Evolutionary conservation across 768 basidiomycete species (phyloP), one percentile per base, ranked within the genome.

Genomic region (Pleurotus tuber-regium): DNA sequence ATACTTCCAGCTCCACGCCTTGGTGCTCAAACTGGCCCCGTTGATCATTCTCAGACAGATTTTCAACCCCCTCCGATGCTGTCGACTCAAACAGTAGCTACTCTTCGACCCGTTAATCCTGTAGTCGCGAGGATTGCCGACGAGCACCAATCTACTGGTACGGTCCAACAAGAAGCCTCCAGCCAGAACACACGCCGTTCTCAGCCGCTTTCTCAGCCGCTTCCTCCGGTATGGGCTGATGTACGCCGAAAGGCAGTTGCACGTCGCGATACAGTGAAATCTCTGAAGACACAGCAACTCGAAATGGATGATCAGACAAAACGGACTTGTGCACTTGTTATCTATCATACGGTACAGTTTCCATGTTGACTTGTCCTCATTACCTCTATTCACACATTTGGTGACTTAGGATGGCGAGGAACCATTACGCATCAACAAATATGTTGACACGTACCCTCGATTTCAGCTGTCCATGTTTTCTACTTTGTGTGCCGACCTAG

Each of bases 221-320:
- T 39, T 10, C 38, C 38, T 10, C 7, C 6, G 6, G 6, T 18
- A 7, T 39, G 38, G 38, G 38, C 38, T 16, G 7, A 10, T 7
- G n/a, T 10, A 7, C 7, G n/a, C 9, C 7, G 19, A 6, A 7
- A 18, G 7, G 38, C 38, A 10, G 19, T 19, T 10, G 19, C 38
- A 10, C 10, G 18, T 7, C 38, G 38, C 7, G 38, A 39, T 24
- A n/a, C 23, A 16, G 14, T 33, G 3, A 36, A 25, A 1, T 29
- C 36, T 23, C 6, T 29, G 26, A 55, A 55, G 43, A 29, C 50
- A 1, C 36, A 30, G 10, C 41, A 39, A 11, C 21, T 46, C 3
- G 50, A 36, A 4, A 31, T 55, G 42, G 50, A 55, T 3, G 42
- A 51, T 3, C 26, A 39, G 8, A 21, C 43, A 43, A 55, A 55